These are phyloP conservation scores for Lachancea meyersii DNA, from an alignment of 805 yeast genomes.

Conservation along the genomic window DNA sequence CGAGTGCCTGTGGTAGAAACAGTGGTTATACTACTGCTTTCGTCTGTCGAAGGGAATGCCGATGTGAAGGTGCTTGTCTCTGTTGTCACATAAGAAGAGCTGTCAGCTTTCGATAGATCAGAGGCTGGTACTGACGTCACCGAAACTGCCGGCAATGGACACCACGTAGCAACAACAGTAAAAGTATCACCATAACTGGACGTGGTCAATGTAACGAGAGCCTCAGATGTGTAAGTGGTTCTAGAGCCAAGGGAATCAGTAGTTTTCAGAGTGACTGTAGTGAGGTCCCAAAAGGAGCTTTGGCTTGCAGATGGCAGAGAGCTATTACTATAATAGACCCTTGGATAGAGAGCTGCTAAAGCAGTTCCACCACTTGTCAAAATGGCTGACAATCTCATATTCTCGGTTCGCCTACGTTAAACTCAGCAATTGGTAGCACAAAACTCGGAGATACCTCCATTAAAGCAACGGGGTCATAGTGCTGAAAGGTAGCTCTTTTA, in stretches of 20 bases:
- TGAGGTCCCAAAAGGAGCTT: constrained; percentile 1
- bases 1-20: constrained; percentile 9
- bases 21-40: constrained; percentile 2
- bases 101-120: background rate
- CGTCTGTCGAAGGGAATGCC: constrained; percentile 2
- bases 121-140: background rate
- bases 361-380: background rate
- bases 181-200: constrained; percentile 5
- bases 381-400: constrained; percentile 1
- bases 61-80: constrained; percentile 10
- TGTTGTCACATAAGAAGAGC: constrained; percentile 1
- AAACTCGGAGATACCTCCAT: background rate
- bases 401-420: background rate
- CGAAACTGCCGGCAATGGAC: background rate
- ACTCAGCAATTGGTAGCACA: too few relatives aligned
- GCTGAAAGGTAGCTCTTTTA: background rate
- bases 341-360: background rate
- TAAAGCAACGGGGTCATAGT: background rate
- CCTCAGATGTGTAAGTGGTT: constrained; percentile 1
- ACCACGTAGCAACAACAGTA: constrained; percentile 19
- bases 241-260: constrained; percentile 1
- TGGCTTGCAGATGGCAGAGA: background rate
- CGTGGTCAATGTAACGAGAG: constrained; percentile 8
- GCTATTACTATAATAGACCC: constrained; percentile 7
- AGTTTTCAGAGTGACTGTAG: constrained; percentile 2